Conservation (phyloP, 805 yeast species). For the Pichia manshurica region DNA sequence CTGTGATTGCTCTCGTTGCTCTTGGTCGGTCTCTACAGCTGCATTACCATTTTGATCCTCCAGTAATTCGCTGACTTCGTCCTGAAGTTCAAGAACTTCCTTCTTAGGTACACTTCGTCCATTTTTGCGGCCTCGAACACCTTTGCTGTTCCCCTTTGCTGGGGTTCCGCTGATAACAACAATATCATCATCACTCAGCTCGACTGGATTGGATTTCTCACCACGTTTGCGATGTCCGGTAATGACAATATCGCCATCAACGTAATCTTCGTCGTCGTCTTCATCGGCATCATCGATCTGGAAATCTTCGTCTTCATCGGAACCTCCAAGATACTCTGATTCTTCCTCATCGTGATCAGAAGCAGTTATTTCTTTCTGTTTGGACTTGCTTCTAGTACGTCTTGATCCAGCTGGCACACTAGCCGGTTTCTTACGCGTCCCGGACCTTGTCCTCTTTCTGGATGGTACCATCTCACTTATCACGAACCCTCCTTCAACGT, state of each 20-base stretch:
- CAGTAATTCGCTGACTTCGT: conserved; percentile 11
- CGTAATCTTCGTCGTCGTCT: conserved; percentile 14
- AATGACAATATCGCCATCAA: conserved; percentile 34
- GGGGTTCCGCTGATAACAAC: not conserved
- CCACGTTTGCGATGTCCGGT: conserved; percentile 23
- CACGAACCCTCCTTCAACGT: not conserved
- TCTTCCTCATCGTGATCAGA: not conserved
- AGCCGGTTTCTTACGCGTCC: conserved; percentile 2
- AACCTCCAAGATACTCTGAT: not conserved
- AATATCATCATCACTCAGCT: conserved; percentile 18
- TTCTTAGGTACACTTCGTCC: conserved; percentile 5
- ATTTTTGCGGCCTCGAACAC: conserved; percentile 1
- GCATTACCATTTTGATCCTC: conserved; percentile 9
- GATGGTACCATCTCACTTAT: not conserved
- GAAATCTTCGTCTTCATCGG: not conserved
- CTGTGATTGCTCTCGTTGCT: conserved; percentile 10
- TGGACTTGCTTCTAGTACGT: not conserved
- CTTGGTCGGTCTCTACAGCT: conserved; percentile 17
- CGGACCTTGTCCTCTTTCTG: conserved; percentile 4
- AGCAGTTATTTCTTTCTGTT: not conserved
- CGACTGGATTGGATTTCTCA: conserved; percentile 37
- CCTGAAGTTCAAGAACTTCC: conserved; percentile 12
- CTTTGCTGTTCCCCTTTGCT: too few relatives aligned
- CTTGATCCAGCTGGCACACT: not conserved
- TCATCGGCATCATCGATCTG: conserved; percentile 13